Base-by-base conservation (phyloP, 2,329 filamentous ascomycete species). In the Epichloe baconii region DNA sequence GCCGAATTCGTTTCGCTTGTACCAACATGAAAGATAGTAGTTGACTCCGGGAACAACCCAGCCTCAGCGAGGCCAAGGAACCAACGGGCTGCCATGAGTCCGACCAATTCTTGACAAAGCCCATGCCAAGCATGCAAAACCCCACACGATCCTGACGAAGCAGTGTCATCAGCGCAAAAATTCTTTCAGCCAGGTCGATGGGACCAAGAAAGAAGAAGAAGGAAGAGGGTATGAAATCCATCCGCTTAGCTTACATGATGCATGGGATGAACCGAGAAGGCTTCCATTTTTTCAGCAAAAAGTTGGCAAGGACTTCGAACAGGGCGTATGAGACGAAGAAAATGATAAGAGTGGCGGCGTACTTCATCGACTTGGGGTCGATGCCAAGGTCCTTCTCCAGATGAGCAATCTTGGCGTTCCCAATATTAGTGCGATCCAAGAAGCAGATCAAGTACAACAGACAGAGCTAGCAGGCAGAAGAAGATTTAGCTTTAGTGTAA, bases 311-410 rank as follows among this genome's bases (percentile, higher is more conserved):
- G 0, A 82, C 80, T 64, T 93, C 88, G 55, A 88, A 89, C 36
- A 89, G 67, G 2, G 86, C 77, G 64, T 95, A 95, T 0, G 85
- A 88, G 47, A 94, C 75, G 69, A 94, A 95, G 71, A 95, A 95
- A 58, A 94, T 84, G 36, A 85, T 87, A 7, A 95, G 73, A 0
- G 82, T 78, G 21, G 78, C 73, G 64, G 90, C 90, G 69, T 89
- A 95, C 61, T 85, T 73, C 5, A 72, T 67, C 2, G 76, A 73
- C 0, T 74, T 75, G 73, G 76, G 57, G 15, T 93, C 69, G 52
- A 85, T 80, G 11, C 72, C 57, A 31, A 67, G 56, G 11, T 59
- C 56, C 4, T 44, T 55, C 17, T 53, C 47, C 12, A 80, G 66
- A 47, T 72, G 69, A 23, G 76, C 77, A 53, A 83, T 77, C 56